Conservation (phyloP, 495 filamentous ascomycete species). For the Aspergillus incahuasiensis region DNA sequence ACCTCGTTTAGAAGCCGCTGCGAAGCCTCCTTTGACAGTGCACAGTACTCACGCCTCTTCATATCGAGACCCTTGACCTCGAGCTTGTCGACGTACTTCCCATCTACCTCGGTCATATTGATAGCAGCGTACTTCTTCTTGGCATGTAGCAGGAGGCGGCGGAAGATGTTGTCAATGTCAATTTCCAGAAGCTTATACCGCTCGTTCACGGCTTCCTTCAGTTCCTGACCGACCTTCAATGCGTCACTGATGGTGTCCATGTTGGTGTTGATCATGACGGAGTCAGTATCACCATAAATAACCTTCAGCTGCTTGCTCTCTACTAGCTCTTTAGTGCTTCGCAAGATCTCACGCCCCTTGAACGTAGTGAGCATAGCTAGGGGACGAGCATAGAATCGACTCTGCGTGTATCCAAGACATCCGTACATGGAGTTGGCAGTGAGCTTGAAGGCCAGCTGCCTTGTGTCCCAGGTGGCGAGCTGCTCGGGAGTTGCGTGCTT, state of each 20-base stretch:
- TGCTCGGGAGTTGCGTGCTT: constrained; percentile 80
- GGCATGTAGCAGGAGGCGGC: constrained; percentile 85
- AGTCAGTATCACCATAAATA: constrained; percentile 98
- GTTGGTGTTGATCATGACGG: constrained; percentile 99
- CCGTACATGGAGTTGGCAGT: constrained; percentile 99
- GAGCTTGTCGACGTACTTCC: constrained; percentile 87
- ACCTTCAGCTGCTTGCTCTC: constrained; percentile 84
- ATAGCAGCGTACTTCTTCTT: constrained; percentile 99
- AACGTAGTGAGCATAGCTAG: constrained; percentile 93
- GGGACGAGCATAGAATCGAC: constrained; percentile 92
- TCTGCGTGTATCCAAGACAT: constrained; percentile 92
- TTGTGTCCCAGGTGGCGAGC: constrained; percentile 95
- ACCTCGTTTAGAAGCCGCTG: constrained; percentile 79
- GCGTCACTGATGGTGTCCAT: constrained; percentile 90
- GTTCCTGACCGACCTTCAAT: constrained; percentile 78
- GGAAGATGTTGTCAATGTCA: constrained; percentile 97
- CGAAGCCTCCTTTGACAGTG: constrained; percentile 88
- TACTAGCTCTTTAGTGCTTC: constrained; percentile 89
- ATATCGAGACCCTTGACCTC: constrained; percentile 99
- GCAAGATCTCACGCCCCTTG: constrained; percentile 96
- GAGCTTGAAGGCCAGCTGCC: constrained; percentile 91
- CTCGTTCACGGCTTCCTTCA: constrained; percentile 80
- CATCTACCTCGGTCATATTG: constrained; percentile 83
- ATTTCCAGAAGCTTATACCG: constrained; percentile 88
- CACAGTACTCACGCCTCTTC: constrained; percentile 94